Evolutionary conservation across 1,284 basidiomycete species (phyloP).

Genomic region (Apiotrichum gamsii): DNA sequence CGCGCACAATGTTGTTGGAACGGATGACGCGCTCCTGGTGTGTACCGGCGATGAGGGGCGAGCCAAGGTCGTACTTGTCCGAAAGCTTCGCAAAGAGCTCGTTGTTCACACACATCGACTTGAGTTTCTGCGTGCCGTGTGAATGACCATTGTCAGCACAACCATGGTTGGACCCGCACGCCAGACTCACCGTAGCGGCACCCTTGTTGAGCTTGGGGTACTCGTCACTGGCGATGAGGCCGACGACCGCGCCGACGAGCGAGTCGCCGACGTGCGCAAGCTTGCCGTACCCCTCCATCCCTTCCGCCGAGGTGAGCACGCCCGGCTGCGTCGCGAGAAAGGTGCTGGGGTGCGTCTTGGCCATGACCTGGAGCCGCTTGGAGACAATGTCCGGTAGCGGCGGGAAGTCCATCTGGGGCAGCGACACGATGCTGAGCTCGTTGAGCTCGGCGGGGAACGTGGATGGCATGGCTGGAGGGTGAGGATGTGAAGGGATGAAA

Average conservation of each 20-base stretch:
- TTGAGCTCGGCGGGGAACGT: no score
- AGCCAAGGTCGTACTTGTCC: slow-evolving; percentile 20
- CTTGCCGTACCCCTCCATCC: slow-evolving; percentile 34
- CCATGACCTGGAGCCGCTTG: no score
- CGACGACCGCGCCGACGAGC: slow-evolving; percentile 26
- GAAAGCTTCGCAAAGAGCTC: slow-evolving; percentile 28
- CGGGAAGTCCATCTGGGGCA: no score
- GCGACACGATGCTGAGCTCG: no score
- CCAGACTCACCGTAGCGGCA: slow-evolving; percentile 33
- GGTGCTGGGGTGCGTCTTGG: no score
- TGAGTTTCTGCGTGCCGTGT: slow-evolving; percentile 20
- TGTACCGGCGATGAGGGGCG: slow-evolving; percentile 18
- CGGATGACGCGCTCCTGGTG: slow-evolving; percentile 7
- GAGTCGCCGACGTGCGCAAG: slow-evolving; percentile 40
- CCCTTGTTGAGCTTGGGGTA: slow-evolving; percentile 31
- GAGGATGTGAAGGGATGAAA: no score
- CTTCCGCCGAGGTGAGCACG: no score
- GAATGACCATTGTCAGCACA: background rate
- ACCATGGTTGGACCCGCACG: no score
- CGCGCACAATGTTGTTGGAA: slow-evolving; percentile 19
- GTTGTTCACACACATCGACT: slow-evolving; percentile 30
- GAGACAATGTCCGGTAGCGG: no score
- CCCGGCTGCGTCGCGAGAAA: no score
- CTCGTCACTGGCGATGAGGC: slow-evolving; percentile 28
- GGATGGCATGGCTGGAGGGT: no score